A percentile compares a stretch with the other conserved stretches of the same genome.
phyloP scores from a whole-genome alignment of 2,329 filamentous ascomycete species.

The Cladosporium sp. region DNA sequence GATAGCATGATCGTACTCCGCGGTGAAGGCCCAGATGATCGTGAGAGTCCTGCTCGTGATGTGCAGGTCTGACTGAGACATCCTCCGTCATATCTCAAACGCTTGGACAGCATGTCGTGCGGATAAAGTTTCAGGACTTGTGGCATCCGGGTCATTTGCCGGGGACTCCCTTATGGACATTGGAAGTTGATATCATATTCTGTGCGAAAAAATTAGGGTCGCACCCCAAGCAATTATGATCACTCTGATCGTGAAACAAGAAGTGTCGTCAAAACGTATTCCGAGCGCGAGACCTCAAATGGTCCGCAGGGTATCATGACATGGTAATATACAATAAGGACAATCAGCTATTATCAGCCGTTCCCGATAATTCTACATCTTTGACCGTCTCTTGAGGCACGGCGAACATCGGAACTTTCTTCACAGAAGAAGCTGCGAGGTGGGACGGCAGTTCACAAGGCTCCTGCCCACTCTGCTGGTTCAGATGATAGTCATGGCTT shows the following conservation, averaged over 20 bases:
- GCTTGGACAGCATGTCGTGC: not conserved
- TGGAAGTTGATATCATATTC: too few relatives aligned
- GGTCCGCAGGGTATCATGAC: too few relatives aligned
- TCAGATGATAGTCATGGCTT: slow-evolving; percentile 3
- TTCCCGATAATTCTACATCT: slow-evolving; percentile 26
- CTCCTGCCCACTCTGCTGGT: not conserved
- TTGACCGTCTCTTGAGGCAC: slow-evolving; percentile 38
- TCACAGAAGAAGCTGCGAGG: slow-evolving; percentile 23
- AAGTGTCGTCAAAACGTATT: too few relatives aligned
- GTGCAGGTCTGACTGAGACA: slow-evolving; percentile 8
- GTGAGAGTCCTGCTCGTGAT: not conserved
- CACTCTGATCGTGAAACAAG: too few relatives aligned
- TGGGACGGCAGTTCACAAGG: slow-evolving; percentile 25
- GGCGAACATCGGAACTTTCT: slow-evolving; percentile 41
- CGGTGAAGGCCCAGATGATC: slow-evolving; percentile 1
- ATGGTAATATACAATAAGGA: not conserved
- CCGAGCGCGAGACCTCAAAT: too few relatives aligned
- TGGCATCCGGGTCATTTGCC: too few relatives aligned
- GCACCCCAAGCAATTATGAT: too few relatives aligned
- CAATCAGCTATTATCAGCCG: not conserved
- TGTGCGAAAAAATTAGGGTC: too few relatives aligned
- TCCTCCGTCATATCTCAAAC: not conserved
- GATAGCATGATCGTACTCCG: not conserved
- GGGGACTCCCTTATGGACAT: too few relatives aligned
- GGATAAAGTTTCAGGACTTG: too few relatives aligned